Conservation (phyloP, 2,329 filamentous ascomycete genomes). For the Monosporascus ibericus region DNA sequence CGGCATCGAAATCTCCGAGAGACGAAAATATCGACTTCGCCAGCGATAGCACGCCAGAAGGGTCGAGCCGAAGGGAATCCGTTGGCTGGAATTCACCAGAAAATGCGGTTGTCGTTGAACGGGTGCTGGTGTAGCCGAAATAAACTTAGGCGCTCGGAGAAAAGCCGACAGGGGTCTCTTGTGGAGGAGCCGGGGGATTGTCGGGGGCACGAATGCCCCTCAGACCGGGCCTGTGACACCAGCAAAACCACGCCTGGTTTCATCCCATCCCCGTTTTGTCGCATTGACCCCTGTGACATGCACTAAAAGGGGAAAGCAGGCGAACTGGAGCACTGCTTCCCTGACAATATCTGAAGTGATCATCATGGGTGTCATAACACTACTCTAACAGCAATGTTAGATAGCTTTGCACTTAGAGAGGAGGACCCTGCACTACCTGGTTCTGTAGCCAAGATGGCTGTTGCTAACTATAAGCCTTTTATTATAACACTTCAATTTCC, state of each 20-base stretch:
- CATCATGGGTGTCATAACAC: too few species aligned
- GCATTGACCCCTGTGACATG: not conserved
- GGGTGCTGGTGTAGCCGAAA: constrained; percentile 28
- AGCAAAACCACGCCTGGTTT: constrained; percentile 24
- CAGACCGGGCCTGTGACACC: constrained; percentile 19
- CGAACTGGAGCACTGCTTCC: not conserved
- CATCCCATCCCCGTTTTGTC: constrained; percentile 11
- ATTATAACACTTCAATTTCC: too few species aligned
- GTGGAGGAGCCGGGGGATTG: constrained; percentile 5
- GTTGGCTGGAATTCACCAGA: not conserved
- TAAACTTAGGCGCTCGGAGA: constrained; percentile 23
- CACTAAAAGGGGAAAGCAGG: not conserved
- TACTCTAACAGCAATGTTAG: too few species aligned
- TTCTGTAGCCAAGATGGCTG: too few species aligned
- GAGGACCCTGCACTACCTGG: too few species aligned
- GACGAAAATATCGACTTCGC: not conserved
- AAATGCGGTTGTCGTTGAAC: constrained; percentile 3
- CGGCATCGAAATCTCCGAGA: too few species aligned
- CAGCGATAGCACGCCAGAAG: not conserved
- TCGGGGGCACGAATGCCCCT: constrained; percentile 8
- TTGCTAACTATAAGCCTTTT: too few species aligned
- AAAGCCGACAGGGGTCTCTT: constrained; percentile 5
- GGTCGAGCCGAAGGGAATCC: not conserved
- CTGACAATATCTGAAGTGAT: not conserved
- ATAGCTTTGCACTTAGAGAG: too few species aligned